Evolutionary conservation across 495 filamentous ascomycete genomes (phyloP).

Genomic region (Annulohypoxylon nitens): DNA sequence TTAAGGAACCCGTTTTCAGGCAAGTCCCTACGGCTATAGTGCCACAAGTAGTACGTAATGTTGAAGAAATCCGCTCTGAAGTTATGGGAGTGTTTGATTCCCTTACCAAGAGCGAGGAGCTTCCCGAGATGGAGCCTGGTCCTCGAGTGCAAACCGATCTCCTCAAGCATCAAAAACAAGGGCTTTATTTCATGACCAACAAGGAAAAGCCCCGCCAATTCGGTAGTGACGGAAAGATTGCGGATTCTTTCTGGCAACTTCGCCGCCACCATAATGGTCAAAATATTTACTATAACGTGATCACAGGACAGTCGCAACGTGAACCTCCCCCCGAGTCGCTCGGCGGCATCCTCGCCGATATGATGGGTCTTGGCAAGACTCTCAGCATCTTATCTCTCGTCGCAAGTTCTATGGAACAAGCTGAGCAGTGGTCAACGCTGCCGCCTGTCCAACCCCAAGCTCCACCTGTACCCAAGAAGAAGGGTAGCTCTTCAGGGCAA

Average conservation of each 20-base stretch:
- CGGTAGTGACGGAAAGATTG: constrained; percentile 59
- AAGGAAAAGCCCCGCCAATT: constrained; percentile 71
- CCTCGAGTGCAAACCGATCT: constrained; percentile 74
- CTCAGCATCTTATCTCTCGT: constrained; percentile 87
- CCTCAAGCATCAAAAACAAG: constrained; percentile 91
- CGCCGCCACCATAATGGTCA: constrained; percentile 65
- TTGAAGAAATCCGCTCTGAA: constrained; percentile 86
- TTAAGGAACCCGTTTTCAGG: constrained; percentile 33
- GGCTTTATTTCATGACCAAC: constrained; percentile 86
- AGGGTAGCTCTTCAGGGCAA: constrained; percentile 47
- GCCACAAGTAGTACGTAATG: constrained; percentile 68
- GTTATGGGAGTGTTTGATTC: constrained; percentile 90
- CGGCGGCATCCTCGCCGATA: constrained; percentile 94
- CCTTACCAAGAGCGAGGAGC: constrained; percentile 76
- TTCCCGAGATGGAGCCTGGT: constrained; percentile 80
- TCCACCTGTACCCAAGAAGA: constrained; percentile 52
- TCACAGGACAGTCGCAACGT: constrained; percentile 76
- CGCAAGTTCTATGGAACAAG: constrained; percentile 69
- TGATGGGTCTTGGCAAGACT: constrained; percentile 98
- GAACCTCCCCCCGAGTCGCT: constrained; percentile 76
- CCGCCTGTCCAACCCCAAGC: constrained; percentile 56
- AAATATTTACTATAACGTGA: constrained; percentile 79
- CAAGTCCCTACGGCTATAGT: constrained; percentile 24
- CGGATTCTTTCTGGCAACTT: constrained; percentile 81
- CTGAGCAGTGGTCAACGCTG: constrained; percentile 68